phyloP scores from a whole-genome alignment of 345 rosid genomes.

The Citrus australasica region DNA sequence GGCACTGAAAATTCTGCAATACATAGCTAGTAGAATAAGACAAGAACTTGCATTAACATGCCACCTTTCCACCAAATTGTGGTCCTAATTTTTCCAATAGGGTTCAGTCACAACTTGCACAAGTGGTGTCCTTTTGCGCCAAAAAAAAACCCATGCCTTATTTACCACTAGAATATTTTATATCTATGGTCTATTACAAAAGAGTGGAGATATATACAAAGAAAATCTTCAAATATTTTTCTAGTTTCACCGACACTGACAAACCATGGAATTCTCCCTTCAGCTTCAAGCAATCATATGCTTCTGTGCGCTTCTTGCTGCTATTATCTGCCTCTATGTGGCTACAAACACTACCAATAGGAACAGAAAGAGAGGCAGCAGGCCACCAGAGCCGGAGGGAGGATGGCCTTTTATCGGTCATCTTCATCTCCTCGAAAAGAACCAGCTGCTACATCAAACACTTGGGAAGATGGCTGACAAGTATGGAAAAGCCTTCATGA shows the following conservation, averaged over 20 bases:
- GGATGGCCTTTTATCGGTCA: conserved; percentile 37
- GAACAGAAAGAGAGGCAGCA: conserved; percentile 4
- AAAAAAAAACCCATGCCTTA: too few species aligned
- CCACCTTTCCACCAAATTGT: too few species aligned
- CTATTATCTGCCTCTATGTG: neutral
- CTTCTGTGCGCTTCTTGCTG: conserved; percentile 1
- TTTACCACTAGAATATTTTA: too few species aligned
- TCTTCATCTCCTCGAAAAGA: conserved; percentile 17
- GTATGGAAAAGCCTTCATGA: conserved; percentile 21
- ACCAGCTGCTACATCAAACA: conserved; percentile 20
- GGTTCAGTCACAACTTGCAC: too few species aligned
- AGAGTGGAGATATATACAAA: too few species aligned
- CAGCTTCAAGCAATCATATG: neutral
- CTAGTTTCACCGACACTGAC: too few species aligned
- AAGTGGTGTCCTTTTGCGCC: too few species aligned
- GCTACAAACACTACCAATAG: neutral
- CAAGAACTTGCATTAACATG: too few species aligned
- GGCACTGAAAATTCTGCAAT: too few species aligned
- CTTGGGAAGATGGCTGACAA: conserved; percentile 23
- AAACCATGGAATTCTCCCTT: conserved; percentile 1
- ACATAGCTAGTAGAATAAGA: too few species aligned
- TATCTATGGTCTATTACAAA: too few species aligned
- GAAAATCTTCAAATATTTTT: neutral
- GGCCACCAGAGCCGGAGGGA: conserved; percentile 24
- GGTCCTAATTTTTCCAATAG: too few species aligned